phyloP scores from a whole-genome alignment of 2,329 filamentous ascomycete genomes.

The Arthrobotrys entomopaga region DNA sequence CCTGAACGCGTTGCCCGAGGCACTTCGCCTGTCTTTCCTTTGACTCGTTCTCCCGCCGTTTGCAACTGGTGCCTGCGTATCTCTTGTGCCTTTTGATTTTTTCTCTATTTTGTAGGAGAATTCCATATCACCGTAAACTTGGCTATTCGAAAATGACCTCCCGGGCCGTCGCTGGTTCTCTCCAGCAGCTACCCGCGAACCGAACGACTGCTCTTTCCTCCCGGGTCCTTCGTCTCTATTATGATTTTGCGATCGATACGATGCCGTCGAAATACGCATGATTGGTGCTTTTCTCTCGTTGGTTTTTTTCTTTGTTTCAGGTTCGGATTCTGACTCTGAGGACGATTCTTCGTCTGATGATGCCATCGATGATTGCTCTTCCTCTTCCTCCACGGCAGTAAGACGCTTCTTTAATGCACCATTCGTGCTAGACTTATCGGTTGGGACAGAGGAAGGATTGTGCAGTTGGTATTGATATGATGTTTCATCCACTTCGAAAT shows the following conservation, averaged over 20 bases:
- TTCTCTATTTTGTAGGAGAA: conserved; percentile 57
- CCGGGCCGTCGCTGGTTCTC: conserved; percentile 54
- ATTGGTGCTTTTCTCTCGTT: conserved; percentile 59
- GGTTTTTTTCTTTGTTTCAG: conserved; percentile 59
- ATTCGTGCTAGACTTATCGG: conserved; percentile 60
- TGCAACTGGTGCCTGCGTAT: conserved; percentile 24
- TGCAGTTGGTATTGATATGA: conserved; percentile 86
- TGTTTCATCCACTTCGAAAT: conserved; percentile 89
- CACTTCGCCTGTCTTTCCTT: conserved; percentile 57
- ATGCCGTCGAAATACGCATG: conserved; percentile 77
- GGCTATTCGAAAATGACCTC: conserved; percentile 19
- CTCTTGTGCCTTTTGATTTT: conserved; percentile 11
- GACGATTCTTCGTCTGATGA: conserved; percentile 59
- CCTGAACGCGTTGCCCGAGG: conserved; percentile 59
- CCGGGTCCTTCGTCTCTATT: conserved; percentile 59
- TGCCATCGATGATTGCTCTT: conserved; percentile 62
- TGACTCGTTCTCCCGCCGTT: conserved; percentile 43
- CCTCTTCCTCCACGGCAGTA: conserved; percentile 67
- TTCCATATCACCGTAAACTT: conserved; percentile 64
- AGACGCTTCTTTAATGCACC: conserved; percentile 62
- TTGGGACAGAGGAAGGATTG: conserved; percentile 79
- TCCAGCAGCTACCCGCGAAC: conserved; percentile 62
- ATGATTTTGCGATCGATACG: conserved; percentile 67
- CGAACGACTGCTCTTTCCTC: conserved; percentile 65
- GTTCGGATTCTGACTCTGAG: conserved; percentile 60